Base-by-base conservation (phyloP, 257 asterid species). In the Primulina tabacum region DNA sequence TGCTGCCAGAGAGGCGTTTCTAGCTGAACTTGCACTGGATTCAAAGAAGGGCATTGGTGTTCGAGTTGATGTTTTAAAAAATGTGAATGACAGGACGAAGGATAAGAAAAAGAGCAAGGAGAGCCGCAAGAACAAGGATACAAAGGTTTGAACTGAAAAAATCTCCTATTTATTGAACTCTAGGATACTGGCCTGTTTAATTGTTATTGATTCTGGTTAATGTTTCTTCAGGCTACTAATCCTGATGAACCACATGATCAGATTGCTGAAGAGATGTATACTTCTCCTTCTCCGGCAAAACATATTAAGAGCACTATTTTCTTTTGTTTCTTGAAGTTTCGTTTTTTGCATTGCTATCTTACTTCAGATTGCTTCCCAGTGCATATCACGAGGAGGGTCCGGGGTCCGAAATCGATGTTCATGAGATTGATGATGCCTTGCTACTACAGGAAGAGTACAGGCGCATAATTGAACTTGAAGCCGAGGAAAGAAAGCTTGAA, bases 401-500 rank as follows among this genome's bases (percentile, higher is more conserved):
- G 47, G 79, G 63, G 58, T 66, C 77, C 7, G 88, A 69, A 71
- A 73, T 73, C 59, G 77, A 75, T 40, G 71, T 70, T 72, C 81
- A 78, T 84, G 82, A 76, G 60, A 66, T 60, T 78, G 82, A 79
- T 73, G 92, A 81, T 67, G 80, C 82, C 71, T 72, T 83, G 58
- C 82, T 65, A 59, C 78, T 79, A 53, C 84, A 80, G 73, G 96
- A 86, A 77, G 99, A 91, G 75, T 77, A 80, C 76, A 85, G 82
- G 72, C 95, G 78, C 55, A 83, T 70, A 75, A 81, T 89, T 78
- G 99, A 94, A 74, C 95, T 91, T 70, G 97, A 94, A 85, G 97
- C 96, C 3, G 97, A 94, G 80, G 99, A 91, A 80, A 91, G 96
- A 81, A 88, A 91, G 87, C 97, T 94, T 75, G 97, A 91, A 85